Percentiles rank a stretch among this genome's conserved stretches.
phyloP scores from a whole-genome alignment of 2,329 filamentous ascomycete species.

The Berkeleyomyces rouxiae region DNA sequence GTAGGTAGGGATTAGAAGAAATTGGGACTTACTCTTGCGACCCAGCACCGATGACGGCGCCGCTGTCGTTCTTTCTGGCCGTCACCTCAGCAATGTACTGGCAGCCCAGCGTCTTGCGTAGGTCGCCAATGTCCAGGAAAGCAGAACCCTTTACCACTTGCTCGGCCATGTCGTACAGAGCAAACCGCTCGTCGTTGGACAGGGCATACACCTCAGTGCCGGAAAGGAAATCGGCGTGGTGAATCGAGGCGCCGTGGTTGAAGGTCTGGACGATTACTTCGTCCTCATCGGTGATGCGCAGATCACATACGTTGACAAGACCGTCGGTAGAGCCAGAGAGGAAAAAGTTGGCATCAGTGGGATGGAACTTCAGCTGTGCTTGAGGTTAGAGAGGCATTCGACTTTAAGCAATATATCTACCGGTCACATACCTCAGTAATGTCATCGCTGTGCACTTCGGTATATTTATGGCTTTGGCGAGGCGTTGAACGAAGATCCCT shows the following conservation, averaged over 20 bases:
- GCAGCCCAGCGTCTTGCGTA: constrained; percentile 46
- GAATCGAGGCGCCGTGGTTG: constrained; percentile 59
- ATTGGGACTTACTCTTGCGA: constrained; percentile 41
- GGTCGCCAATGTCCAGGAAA: constrained; percentile 46
- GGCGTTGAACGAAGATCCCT: constrained; percentile 42
- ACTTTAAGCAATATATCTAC: not conserved
- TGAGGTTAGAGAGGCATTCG: not conserved
- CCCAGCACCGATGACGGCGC: constrained; percentile 48
- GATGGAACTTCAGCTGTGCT: constrained; percentile 34
- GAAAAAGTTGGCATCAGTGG: constrained; percentile 40
- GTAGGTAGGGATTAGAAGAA: constrained; percentile 1
- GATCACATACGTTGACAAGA: constrained; percentile 62
- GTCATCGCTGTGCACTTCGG: constrained; percentile 52
- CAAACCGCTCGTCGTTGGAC: constrained; percentile 63
- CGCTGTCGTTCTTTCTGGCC: constrained; percentile 39
- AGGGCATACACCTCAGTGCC: constrained; percentile 50
- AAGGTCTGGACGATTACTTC: constrained; percentile 63
- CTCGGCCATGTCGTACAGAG: constrained; percentile 54
- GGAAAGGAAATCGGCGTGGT: constrained; percentile 56
- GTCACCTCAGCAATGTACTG: constrained; percentile 59
- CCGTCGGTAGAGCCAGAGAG: constrained; percentile 68
- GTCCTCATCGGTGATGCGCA: constrained; percentile 53
- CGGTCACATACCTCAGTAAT: constrained; percentile 32
- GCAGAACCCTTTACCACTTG: constrained; percentile 42
- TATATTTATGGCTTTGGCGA: constrained; percentile 35